Percentiles rank a stretch among this genome's conserved stretches.
Conservation (phyloP, 2,329 filamentous ascomycete genomes). For the Hypoxylon sp. region DNA sequence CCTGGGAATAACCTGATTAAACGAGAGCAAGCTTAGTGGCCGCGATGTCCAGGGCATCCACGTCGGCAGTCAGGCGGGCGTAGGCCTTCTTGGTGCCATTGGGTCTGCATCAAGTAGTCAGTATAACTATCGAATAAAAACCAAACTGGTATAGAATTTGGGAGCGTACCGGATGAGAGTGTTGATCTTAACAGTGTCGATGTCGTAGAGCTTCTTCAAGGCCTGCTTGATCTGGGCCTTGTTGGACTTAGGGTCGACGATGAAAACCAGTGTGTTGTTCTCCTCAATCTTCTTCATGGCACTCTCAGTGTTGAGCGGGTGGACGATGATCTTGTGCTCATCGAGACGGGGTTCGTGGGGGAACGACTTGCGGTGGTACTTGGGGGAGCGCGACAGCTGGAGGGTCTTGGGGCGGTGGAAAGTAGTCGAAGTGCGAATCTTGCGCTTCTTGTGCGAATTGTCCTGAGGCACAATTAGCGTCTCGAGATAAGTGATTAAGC, state of each 20-base stretch:
- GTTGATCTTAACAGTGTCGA: conserved; percentile 99
- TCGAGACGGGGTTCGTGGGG: conserved; percentile 92
- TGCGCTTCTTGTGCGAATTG: conserved; percentile 85
- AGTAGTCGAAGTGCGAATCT: conserved; percentile 91
- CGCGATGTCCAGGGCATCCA: conserved; percentile 98
- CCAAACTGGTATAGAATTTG: neutral
- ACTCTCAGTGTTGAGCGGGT: conserved; percentile 99
- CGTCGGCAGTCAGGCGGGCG: conserved; percentile 93
- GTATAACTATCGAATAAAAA: conserved; percentile 7
- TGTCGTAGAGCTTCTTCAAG: conserved; percentile 99
- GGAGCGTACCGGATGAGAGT: conserved; percentile 89
- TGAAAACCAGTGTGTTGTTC: conserved; percentile 99
- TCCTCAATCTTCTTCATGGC: conserved; percentile 99
- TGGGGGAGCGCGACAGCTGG: conserved; percentile 88
- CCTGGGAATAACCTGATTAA: conserved; percentile 72
- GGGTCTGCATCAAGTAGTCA: conserved; percentile 71
- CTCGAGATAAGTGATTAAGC: neutral
- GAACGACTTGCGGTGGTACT: conserved; percentile 97
- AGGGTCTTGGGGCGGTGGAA: conserved; percentile 99
- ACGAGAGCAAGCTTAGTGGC: conserved; percentile 99
- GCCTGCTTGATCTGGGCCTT: conserved; percentile 99
- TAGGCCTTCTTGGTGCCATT: conserved; percentile 99
- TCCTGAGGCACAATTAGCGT: conserved; percentile 57
- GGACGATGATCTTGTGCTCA: conserved; percentile 96
- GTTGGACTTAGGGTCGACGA: conserved; percentile 97